Percentiles rank a stretch among this genome's conserved stretches.
Evolutionary conservation across 805 yeast species (phyloP).

Genomic region (Starmerella vaccinii): DNA sequence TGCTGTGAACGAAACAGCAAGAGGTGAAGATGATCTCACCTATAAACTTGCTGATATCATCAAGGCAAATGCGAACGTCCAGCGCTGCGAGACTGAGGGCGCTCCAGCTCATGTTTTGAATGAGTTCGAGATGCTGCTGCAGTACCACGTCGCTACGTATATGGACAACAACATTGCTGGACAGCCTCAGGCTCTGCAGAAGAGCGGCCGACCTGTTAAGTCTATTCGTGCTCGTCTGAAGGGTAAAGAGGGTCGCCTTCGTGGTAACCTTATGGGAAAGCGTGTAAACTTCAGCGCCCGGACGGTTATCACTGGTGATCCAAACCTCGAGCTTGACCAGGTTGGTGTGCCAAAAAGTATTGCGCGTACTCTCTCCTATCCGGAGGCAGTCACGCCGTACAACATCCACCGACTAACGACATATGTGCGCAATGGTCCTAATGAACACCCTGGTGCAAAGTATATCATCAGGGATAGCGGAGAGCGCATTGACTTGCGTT

Average conservation of each 20-base stretch:
- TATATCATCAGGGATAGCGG: slow-evolving; percentile 97
- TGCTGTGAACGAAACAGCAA: slow-evolving; percentile 93
- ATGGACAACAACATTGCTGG: slow-evolving; percentile 99
- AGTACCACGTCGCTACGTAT: slow-evolving; percentile 96
- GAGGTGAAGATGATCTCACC: slow-evolving; percentile 98
- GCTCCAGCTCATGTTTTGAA: slow-evolving; percentile 97
- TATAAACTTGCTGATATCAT: slow-evolving; percentile 93
- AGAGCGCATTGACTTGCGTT: slow-evolving; percentile 94
- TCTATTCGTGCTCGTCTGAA: slow-evolving; percentile 98
- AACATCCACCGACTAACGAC: slow-evolving; percentile 90
- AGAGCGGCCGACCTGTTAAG: slow-evolving; percentile 97
- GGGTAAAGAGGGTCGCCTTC: slow-evolving; percentile 98
- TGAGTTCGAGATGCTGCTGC: slow-evolving; percentile 90
- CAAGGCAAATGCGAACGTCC: slow-evolving; percentile 95
- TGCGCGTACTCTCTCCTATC: slow-evolving; percentile 90
- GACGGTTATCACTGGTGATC: slow-evolving; percentile 98
- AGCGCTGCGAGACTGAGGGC: slow-evolving; percentile 94
- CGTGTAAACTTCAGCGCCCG: slow-evolving; percentile 98
- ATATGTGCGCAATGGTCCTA: slow-evolving; percentile 93
- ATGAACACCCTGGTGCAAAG: slow-evolving; percentile 99
- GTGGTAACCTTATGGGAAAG: slow-evolving; percentile 99
- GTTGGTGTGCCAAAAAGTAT: slow-evolving; percentile 97
- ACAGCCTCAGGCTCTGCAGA: slow-evolving; percentile 97
- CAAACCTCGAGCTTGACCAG: slow-evolving; percentile 92
- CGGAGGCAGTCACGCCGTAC: slow-evolving; percentile 96